These are phyloP conservation scores for Diutina neorugosa DNA, from an alignment of 1,139 yeast genomes.

Conservation along the genomic window DNA sequence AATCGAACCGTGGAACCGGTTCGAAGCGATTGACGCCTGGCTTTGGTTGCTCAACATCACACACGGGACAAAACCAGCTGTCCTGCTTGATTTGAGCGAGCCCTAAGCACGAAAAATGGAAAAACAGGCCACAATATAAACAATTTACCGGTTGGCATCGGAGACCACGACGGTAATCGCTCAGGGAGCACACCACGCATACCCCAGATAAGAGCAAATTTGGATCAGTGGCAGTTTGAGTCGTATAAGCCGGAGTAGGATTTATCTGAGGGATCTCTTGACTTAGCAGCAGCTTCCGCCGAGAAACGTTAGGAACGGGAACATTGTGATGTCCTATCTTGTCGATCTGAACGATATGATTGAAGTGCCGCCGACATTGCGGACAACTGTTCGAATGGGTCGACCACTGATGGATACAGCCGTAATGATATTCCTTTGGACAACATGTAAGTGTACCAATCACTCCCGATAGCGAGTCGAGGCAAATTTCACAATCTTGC, in stretches of 20 bases:
- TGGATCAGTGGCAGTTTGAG: background rate
- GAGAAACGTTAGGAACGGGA: background rate
- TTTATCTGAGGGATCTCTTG: background rate
- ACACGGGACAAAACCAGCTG: constrained; percentile 32
- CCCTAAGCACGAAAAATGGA: constrained; percentile 27
- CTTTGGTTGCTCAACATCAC: constrained; percentile 25
- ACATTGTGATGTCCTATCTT: constrained; percentile 5
- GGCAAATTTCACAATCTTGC: constrained; percentile 36
- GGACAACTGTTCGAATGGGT: constrained; percentile 40
- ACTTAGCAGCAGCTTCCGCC: background rate
- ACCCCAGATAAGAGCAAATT: constrained; percentile 9
- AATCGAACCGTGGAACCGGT: constrained; percentile 7
- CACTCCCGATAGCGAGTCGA: constrained; percentile 17
- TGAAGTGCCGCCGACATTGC: constrained; percentile 31
- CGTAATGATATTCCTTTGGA: constrained; percentile 31
- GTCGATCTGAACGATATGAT: constrained; percentile 15
- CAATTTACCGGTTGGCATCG: constrained; percentile 17
- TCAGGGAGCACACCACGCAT: constrained; percentile 28
- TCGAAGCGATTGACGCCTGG: background rate
- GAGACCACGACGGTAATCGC: constrained; percentile 15
- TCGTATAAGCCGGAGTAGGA: background rate
- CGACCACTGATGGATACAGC: constrained; percentile 37
- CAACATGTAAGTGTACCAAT: constrained; percentile 32
- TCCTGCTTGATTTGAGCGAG: constrained; percentile 6
- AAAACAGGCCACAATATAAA: constrained; percentile 20